Base-by-base conservation (phyloP, 371 early-diverging fungal species). In the Rhizopus arrhizus region DNA sequence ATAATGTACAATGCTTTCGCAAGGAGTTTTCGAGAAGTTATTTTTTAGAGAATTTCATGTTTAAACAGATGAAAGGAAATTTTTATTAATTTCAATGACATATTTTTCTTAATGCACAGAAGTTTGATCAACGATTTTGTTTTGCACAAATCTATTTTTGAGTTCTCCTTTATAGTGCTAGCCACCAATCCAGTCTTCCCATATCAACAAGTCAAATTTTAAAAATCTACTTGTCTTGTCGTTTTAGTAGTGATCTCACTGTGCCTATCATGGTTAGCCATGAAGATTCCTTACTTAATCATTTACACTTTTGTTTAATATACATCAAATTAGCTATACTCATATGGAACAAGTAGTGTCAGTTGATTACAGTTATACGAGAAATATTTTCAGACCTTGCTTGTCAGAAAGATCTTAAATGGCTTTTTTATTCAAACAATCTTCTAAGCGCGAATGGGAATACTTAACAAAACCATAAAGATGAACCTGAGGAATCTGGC, bases 161-260 rank as follows among this genome's bases (percentile, higher is more conserved):
- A n/a, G n/a, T n/a, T n/a, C n/a, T n/a, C n/a, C n/a, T n/a, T n/a
- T n/a, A n/a, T n/a, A n/a, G n/a, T n/a, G n/a, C n/a, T n/a, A n/a
- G n/a, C n/a, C n/a, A n/a, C n/a, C n/a, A 36, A 36, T 45, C 0
- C 15, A 45, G 15, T 45, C 46, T 45, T 45, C 15, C 46, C 46
- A 45, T 45, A 45, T 45, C 46, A 45, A 45, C 2, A 45, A n/a
- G 46, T 45, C 46, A 2, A 0, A 45, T 45, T 45, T 45, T 45
- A 15, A 45, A 45, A 45, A 2, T 45, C 15, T 45, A 45, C 46
- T 45, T 45, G n/a, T n/a, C n/a, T n/a, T n/a, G n/a, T n/a, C n/a
- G n/a, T n/a, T n/a, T n/a, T n/a, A n/a, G 46, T 45, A 45, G 46
- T 45, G 46, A 45, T 45, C 46, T 45, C 46, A 45, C 15, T 45